Evolutionary conservation across 78 protist species (phyloP), one percentile per base, ranked within the genome.

Genomic region (Chrysochromulina tobinii): DNA sequence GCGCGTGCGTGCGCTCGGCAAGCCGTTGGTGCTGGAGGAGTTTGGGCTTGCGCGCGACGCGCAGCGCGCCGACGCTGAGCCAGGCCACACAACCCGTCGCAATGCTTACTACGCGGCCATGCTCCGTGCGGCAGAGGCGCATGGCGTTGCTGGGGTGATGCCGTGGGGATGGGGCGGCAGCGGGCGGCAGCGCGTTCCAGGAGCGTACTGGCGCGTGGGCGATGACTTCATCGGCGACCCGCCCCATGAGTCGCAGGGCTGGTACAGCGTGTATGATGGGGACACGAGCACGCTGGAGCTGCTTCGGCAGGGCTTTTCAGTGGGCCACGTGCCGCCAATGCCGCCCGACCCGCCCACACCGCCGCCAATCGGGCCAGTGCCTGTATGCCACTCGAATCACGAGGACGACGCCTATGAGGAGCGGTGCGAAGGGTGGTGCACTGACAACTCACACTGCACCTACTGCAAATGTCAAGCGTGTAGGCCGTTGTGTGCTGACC

Each of bases 31-130:
- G 23, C 25, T 75, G 25, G 83, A 75, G 57, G 83, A 75, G 25
- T 75, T 75, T 17, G 83, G 83, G 25, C 83, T 75, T 50, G 83
- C 83, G n/a, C 83, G 83, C 83, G 83, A 75, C 23, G 83, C 23
- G 18, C 58, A 57, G 17, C 1, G 18, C 83, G 38, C 6, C 83
- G 51, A 54, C 27, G 58, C 83, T 14, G 83, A 2, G 23, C 12
- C 64, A 59, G 23, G 7, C 64, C 64, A 7, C 64, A 14, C 64
- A 14, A 14, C 64, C 64, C 64, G 23, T 14, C 7, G 23, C 12
- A 59, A 7, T 59, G 12, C 64, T 59, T 59, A 59, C 64, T 59
- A 7, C 23, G 7, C 64, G 64, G 23, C 23, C 64, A 59, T 7
- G 64, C 7, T 50, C 21, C 2, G 38, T 2, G 83, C 83, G 2